Percentiles rank a stretch among this genome's conserved stretches.
These are phyloP conservation scores for Rhizopus delemar DNA, from an alignment of 371 early-diverging fungal species.

Conservation along the genomic window DNA sequence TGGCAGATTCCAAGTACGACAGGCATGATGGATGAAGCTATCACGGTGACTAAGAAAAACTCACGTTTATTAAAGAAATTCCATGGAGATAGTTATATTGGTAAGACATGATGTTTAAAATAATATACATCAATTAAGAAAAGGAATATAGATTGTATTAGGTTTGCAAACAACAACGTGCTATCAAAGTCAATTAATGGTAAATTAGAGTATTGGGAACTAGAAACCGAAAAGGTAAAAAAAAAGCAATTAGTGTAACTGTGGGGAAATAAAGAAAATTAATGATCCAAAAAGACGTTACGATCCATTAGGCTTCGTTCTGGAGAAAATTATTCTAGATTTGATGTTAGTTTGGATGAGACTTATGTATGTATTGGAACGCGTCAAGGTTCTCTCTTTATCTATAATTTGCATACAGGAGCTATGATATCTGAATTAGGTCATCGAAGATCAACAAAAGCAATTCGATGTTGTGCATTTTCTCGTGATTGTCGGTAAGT, in stretches of 20 bases:
- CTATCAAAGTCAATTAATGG: slow-evolving; percentile 77
- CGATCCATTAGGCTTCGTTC: slow-evolving; percentile 41
- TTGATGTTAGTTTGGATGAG: slow-evolving; percentile 64
- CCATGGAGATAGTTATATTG: slow-evolving; percentile 46
- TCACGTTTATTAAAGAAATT: slow-evolving; percentile 41
- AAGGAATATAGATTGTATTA: slow-evolving; percentile 55
- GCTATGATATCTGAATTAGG: slow-evolving; percentile 62
- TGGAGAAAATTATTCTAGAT: slow-evolving; percentile 46
- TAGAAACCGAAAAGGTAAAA: slow-evolving; percentile 32
- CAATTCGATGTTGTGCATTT: slow-evolving; percentile 78
- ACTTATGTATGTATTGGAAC: slow-evolving; percentile 76
- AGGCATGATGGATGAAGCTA: slow-evolving; percentile 28
- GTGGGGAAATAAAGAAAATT: no score
- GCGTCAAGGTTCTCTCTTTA: slow-evolving; percentile 65
- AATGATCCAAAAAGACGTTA: slow-evolving; percentile 18
- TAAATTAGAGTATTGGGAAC: slow-evolving; percentile 74
- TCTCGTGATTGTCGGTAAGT: slow-evolving; percentile 73
- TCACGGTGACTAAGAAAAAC: slow-evolving; percentile 32
- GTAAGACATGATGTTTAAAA: slow-evolving; percentile 11
- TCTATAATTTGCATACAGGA: slow-evolving; percentile 71
- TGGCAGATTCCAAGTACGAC: slow-evolving; percentile 57
- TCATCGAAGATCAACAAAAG: slow-evolving; percentile 79
- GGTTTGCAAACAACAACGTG: slow-evolving; percentile 65
- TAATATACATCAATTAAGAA: no score
- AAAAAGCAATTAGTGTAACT: no score